phyloP scores from a whole-genome alignment of 1,139 yeast genomes.

The Geotrichum reessii region DNA sequence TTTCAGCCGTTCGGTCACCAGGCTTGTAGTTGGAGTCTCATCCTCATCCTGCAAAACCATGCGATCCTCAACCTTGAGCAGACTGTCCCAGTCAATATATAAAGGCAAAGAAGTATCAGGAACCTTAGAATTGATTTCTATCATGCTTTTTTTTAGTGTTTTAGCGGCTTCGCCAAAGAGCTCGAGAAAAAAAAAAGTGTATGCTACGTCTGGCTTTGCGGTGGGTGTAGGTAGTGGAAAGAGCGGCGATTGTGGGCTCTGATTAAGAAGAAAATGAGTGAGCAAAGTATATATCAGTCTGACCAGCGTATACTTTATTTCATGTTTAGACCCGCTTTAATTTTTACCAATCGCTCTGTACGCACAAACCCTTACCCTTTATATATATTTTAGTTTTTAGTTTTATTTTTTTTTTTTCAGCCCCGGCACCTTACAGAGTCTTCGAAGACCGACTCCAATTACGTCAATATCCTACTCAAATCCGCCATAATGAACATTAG shows the following conservation, averaged over 20 bases:
- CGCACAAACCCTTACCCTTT: background rate
- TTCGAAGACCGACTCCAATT: background rate
- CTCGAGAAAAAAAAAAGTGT: background rate
- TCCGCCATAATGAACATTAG: constrained; percentile 58
- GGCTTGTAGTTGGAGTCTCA: background rate
- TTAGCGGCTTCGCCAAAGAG: background rate
- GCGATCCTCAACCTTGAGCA: constrained; percentile 11
- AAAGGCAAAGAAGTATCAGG: background rate
- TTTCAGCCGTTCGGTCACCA: constrained; percentile 15
- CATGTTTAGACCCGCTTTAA: background rate
- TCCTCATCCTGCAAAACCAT: constrained; percentile 12
- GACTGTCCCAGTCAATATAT: constrained; percentile 14
- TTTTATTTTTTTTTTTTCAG: background rate
- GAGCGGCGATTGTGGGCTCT: background rate
- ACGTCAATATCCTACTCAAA: background rate
- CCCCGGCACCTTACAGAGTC: background rate
- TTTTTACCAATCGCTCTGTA: background rate
- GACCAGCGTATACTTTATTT: background rate
- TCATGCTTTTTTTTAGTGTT: background rate
- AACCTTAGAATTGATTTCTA: background rate
- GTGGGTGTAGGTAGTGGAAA: background rate
- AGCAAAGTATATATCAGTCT: background rate
- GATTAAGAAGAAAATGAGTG: background rate
- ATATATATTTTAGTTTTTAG: background rate
- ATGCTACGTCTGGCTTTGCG: background rate